These are phyloP conservation scores for Silene uniflora DNA, from an alignment of 148 eudicot genomes.

Conservation along the genomic window DNA sequence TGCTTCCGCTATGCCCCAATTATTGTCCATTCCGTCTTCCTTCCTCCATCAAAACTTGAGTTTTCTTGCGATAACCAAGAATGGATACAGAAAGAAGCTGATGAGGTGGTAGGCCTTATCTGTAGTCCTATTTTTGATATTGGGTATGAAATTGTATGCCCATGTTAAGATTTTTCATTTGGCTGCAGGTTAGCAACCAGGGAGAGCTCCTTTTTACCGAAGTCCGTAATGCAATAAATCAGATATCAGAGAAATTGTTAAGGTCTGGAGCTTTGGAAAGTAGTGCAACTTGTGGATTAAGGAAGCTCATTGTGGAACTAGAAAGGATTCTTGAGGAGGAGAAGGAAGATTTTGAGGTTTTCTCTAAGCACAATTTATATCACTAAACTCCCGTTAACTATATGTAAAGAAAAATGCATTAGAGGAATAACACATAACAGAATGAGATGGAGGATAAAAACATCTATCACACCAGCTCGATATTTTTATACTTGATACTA, in stretches of 20 bases:
- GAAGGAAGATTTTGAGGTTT: constrained; percentile 86
- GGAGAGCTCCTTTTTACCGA: constrained; percentile 79
- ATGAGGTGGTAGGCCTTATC: constrained; percentile 46
- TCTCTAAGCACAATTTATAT: not conserved
- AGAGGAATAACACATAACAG: not conserved
- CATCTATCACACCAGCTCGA: not conserved
- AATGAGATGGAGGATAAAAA: not conserved
- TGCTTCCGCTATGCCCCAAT: constrained; percentile 99
- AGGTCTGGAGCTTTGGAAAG: constrained; percentile 34
- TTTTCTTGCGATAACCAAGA: constrained; percentile 65
- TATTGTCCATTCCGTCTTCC: constrained; percentile 77
- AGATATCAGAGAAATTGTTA: constrained; percentile 47
- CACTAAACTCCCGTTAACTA: not conserved
- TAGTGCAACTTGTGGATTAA: constrained; percentile 40
- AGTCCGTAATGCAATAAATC: constrained; percentile 60
- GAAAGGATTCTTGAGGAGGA: constrained; percentile 67
- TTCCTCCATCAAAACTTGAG: constrained; percentile 81
- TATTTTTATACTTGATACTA: too few relatives aligned
- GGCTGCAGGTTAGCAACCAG: constrained; percentile 55
- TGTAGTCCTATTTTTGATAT: not conserved
- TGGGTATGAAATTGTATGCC: not conserved
- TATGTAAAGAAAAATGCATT: constrained; percentile 2
- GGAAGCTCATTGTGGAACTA: constrained; percentile 50
- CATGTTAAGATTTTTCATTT: constrained; percentile 7
- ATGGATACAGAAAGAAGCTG: constrained; percentile 68